Evolutionary conservation across 495 filamentous ascomycete genomes (phyloP).

Genomic region (Letharia lupina): DNA sequence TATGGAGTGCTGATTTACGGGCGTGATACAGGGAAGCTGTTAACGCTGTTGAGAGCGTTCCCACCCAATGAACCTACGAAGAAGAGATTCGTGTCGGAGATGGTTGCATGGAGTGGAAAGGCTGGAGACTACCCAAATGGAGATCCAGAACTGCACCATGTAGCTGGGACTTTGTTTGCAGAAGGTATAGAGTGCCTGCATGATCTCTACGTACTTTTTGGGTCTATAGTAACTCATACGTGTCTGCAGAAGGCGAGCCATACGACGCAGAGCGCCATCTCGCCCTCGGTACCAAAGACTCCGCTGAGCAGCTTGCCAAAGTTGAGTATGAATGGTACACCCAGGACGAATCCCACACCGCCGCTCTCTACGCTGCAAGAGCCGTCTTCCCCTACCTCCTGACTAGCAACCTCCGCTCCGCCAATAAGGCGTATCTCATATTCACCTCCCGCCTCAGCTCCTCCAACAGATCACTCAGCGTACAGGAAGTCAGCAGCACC

Average conservation of each 20-base stretch:
- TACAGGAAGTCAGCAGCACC: constrained; percentile 74
- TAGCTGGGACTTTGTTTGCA: constrained; percentile 77
- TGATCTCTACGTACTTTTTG: neutral
- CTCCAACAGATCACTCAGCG: constrained; percentile 57
- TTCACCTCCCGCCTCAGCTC: constrained; percentile 67
- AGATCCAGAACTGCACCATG: constrained; percentile 93
- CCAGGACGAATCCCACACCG: constrained; percentile 78
- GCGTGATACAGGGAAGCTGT: constrained; percentile 20
- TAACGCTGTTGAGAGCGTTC: constrained; percentile 62
- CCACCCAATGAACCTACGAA: constrained; percentile 74
- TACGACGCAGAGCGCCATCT: constrained; percentile 93
- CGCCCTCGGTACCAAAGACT: constrained; percentile 80
- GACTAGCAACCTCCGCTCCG: constrained; percentile 79
- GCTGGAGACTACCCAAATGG: constrained; percentile 83
- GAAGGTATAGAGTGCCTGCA: constrained; percentile 44
- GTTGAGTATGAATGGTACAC: constrained; percentile 94
- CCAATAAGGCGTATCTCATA: constrained; percentile 67
- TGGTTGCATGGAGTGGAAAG: constrained; percentile 79
- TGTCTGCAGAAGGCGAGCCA: constrained; percentile 60
- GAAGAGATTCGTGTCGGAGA: constrained; percentile 84
- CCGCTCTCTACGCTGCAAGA: constrained; percentile 79
- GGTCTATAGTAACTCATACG: neutral
- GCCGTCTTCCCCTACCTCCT: constrained; percentile 89
- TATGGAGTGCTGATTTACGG: neutral
- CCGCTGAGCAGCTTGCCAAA: constrained; percentile 64